Conservation (phyloP, 1,284 basidiomycete species). For the Papiliotrema fonsecae region DNA sequence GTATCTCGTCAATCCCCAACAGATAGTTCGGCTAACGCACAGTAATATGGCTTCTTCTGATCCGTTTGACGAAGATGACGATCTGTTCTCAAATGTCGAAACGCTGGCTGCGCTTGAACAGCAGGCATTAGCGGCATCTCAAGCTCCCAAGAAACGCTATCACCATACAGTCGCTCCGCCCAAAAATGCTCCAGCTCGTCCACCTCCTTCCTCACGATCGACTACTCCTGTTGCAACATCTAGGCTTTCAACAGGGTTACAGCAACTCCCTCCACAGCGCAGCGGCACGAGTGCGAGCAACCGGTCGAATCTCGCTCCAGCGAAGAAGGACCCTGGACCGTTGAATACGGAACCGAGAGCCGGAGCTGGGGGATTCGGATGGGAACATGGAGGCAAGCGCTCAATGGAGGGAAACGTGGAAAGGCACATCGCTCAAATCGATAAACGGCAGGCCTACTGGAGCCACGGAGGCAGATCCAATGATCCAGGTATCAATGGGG, state of each 20-base stretch:
- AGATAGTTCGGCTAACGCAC: too few species aligned
- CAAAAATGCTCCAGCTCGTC: slow-evolving; percentile 2
- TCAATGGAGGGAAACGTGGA: slow-evolving; percentile 20
- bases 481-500: not conserved
- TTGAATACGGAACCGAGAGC: slow-evolving; percentile 37
- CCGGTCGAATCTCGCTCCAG: too few species aligned
- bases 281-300: too few species aligned
- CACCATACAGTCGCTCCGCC: slow-evolving; percentile 31
- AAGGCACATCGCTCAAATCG: slow-evolving; percentile 15
- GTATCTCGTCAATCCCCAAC: too few species aligned
- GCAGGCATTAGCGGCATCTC: slow-evolving; percentile 20
- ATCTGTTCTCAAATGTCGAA: slow-evolving; percentile 30
- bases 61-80: slow-evolving; percentile 35
- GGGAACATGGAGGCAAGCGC: slow-evolving; percentile 35
- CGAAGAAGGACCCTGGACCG: slow-evolving; percentile 22
- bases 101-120: slow-evolving; percentile 26
- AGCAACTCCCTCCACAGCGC: too few species aligned
- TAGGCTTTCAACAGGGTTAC: too few species aligned
- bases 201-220: not conserved
- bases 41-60: slow-evolving; percentile 3
- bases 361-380: slow-evolving; percentile 30
- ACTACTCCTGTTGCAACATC: slow-evolving; percentile 5
- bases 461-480: not conserved
- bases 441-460: slow-evolving; percentile 22
- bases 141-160: slow-evolving; percentile 13